Evolutionary conservation across 1,284 basidiomycete species (phyloP).

Genomic region (Amylostereum areolatum): DNA sequence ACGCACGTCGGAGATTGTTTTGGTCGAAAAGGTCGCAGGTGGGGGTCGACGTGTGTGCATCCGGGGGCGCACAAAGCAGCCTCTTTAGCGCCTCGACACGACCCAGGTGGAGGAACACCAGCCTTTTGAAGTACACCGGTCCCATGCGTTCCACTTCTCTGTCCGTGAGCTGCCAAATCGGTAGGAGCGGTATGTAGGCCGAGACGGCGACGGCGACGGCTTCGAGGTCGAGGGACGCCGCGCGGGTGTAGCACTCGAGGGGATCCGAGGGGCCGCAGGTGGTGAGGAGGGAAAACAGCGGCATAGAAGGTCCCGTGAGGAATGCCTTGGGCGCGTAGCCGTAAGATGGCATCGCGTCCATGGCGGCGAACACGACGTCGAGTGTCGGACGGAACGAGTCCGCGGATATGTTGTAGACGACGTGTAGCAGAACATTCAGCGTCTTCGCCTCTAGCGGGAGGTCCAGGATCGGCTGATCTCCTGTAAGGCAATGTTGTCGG

Average conservation of each 20-base stretch:
- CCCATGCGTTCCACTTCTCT: neutral
- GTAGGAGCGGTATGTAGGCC: neutral
- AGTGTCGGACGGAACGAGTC: constrained; percentile 56
- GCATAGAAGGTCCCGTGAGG: neutral
- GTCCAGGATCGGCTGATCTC: constrained; percentile 19
- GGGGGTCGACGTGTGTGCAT: neutral
- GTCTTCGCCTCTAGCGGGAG: constrained; percentile 44
- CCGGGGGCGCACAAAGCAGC: neutral
- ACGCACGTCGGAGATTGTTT: neutral
- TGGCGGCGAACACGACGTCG: constrained; percentile 38
- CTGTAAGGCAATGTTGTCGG: constrained; percentile 27
- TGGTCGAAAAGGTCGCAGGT: neutral
- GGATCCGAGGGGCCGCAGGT: neutral
- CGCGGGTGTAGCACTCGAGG: neutral
- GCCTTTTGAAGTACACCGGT: neutral
- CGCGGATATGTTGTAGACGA: constrained; percentile 54
- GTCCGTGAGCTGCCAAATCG: neutral
- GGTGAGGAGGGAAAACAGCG: too few species aligned
- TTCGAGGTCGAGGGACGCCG: neutral
- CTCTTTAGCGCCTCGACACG: neutral
- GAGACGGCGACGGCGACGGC: neutral
- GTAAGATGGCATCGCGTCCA: constrained; percentile 42
- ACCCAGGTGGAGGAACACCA: neutral
- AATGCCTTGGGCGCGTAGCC: constrained; percentile 35
- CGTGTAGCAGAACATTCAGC: constrained; percentile 59